Evolutionary conservation across 23 red algal species (phyloP).

Genomic region (Gracilaria domingensis): DNA sequence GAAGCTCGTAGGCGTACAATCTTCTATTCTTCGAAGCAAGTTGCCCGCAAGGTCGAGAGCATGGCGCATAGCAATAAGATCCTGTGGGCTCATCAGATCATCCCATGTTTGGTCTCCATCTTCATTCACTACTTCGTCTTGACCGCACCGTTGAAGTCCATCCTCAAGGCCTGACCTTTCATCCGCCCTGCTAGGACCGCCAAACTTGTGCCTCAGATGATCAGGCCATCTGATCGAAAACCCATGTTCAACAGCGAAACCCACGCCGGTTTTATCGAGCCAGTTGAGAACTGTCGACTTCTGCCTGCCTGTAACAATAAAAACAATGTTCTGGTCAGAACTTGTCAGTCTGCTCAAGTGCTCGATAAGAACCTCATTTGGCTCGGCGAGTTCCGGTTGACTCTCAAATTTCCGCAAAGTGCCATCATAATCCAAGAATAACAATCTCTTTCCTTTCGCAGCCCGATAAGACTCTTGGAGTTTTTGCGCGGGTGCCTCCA

Average conservation of each 20-base stretch:
- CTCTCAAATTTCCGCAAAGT: conserved; percentile 80
- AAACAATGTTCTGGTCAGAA: conserved; percentile 76
- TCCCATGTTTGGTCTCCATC: conserved; percentile 44
- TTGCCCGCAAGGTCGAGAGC: conserved; percentile 66
- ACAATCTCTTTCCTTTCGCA: conserved; percentile 63
- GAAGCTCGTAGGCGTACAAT: conserved; percentile 89
- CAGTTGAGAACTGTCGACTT: conserved; percentile 82
- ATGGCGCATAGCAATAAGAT: conserved; percentile 65
- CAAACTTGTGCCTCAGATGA: conserved; percentile 67
- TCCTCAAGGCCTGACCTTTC: conserved; percentile 24
- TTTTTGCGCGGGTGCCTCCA: conserved; percentile 14
- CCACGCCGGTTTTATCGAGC: conserved; percentile 74
- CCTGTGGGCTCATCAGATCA: conserved; percentile 59
- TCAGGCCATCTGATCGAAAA: conserved; percentile 91
- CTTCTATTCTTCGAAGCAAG: conserved; percentile 87
- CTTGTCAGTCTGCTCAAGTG: conserved; percentile 47
- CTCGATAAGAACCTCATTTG: conserved; percentile 39
- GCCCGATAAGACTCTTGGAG: conserved; percentile 51
- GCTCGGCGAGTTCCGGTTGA: conserved; percentile 86
- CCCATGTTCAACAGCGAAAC: conserved; percentile 93
- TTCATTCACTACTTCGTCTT: neutral
- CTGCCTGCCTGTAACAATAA: conserved; percentile 93
- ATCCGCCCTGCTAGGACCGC: conserved; percentile 7
- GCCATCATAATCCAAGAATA: conserved; percentile 97
- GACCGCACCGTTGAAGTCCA: neutral